These are phyloP conservation scores for Ambrosiella xylebori DNA, from an alignment of 2,329 filamentous ascomycete species.

Conservation along the genomic window DNA sequence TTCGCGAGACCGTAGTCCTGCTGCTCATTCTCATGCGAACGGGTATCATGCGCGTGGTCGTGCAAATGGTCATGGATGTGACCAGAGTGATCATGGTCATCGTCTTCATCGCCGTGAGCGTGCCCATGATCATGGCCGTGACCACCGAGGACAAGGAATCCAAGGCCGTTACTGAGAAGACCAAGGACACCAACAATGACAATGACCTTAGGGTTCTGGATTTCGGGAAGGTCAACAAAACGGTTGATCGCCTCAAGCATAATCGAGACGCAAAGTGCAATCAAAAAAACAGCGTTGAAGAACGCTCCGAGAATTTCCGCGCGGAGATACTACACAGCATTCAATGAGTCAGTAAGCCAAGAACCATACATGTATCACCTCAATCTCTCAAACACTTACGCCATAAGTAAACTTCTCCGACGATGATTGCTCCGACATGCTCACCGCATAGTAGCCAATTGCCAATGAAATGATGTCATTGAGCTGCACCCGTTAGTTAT, in stretches of 20 bases:
- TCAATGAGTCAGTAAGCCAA: not conserved
- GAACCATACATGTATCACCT: not conserved
- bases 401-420: conserved; percentile 94
- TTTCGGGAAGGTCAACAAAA: conserved; percentile 78
- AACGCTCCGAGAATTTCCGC: conserved; percentile 92
- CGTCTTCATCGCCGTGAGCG: conserved; percentile 36
- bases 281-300: conserved; percentile 93
- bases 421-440: conserved; percentile 64
- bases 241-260: conserved; percentile 87
- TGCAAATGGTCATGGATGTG: conserved; percentile 21
- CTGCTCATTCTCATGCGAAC: conserved; percentile 26
- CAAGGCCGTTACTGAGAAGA: conserved; percentile 72
- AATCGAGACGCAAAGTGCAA: conserved; percentile 90
- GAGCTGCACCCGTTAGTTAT: conserved; percentile 33
- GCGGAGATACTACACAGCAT: conserved; percentile 58
- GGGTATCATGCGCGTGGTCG: conserved; percentile 22
- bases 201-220: conserved; percentile 70
- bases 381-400: conserved; percentile 31
- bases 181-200: conserved; percentile 78
- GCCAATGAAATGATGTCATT: conserved; percentile 93
- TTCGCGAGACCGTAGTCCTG: conserved; percentile 25
- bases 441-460: conserved; percentile 90
- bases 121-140: conserved; percentile 70
- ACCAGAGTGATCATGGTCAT: conserved; percentile 29
- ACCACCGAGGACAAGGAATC: conserved; percentile 81